Conservation (phyloP, 108 stramenopile species). For the Conticribra guillardii region DNA sequence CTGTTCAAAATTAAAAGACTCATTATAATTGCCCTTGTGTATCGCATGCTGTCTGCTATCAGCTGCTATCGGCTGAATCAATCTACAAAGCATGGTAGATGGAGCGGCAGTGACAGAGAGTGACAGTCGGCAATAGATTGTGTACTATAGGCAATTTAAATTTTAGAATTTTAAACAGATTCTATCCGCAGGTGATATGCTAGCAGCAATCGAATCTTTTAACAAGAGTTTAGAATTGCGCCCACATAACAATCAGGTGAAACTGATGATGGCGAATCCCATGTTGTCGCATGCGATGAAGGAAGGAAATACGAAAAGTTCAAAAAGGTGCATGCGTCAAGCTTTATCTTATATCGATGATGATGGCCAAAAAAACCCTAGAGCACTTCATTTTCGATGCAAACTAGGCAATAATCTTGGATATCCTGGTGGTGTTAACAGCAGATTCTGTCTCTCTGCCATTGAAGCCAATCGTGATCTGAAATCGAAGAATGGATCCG, state of each 20-base stretch:
- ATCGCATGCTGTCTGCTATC: no score
- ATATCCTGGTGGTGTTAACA: background rate
- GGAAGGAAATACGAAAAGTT: background rate
- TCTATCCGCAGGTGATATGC: background rate
- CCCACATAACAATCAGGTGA: background rate
- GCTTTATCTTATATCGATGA: slow-evolving; percentile 1
- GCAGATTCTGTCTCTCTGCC: background rate
- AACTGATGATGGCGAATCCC: slow-evolving; percentile 1
- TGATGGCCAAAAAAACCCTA: background rate
- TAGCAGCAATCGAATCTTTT: slow-evolving; percentile 9
- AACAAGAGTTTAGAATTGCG: background rate
- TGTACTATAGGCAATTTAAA: no score
- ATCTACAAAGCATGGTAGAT: no score
- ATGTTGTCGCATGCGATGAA: background rate
- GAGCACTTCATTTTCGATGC: slow-evolving; percentile 6
- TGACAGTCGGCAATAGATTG: no score
- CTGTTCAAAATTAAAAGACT: no score
- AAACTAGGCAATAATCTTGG: background rate
- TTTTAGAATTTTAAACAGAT: no score
- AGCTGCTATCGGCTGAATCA: no score
- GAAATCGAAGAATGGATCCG: background rate
- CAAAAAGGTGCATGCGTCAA: background rate
- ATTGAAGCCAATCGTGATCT: background rate
- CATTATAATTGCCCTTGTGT: no score
- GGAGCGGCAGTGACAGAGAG: no score